phyloP scores from a whole-genome alignment of 192 early-diverging fungal species.

The Fimicolochytrium jonesii region DNA sequence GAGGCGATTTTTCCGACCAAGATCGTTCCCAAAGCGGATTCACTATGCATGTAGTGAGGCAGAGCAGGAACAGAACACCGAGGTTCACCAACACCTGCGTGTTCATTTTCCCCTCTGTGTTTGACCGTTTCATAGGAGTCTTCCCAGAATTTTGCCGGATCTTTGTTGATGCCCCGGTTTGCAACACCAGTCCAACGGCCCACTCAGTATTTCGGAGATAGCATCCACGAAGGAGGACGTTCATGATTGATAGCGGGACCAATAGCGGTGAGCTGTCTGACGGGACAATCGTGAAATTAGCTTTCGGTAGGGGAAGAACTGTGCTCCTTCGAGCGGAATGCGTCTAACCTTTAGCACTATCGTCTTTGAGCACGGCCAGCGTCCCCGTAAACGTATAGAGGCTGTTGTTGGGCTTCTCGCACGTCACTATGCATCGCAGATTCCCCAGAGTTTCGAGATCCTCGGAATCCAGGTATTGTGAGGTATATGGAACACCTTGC shows the following conservation, averaged over 20 bases:
- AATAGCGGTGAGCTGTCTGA: not conserved
- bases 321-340: too few species aligned
- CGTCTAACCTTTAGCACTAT: not conserved
- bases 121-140: slow-evolving; percentile 85
- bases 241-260: slow-evolving; percentile 73
- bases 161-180: slow-evolving; percentile 87
- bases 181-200: slow-evolving; percentile 77
- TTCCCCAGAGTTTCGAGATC: slow-evolving; percentile 50
- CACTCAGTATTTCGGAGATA: slow-evolving; percentile 87
- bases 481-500: slow-evolving; percentile 60
- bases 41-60: slow-evolving; percentile 29
- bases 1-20: not conserved
- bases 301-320: too few species aligned
- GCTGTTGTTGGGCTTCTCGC: slow-evolving; percentile 82
- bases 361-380: slow-evolving; percentile 13
- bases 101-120: slow-evolving; percentile 85
- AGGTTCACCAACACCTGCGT: slow-evolving; percentile 65
- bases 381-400: slow-evolving; percentile 86
- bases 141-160: slow-evolving; percentile 88
- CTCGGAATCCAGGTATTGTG: slow-evolving; percentile 46
- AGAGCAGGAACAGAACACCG: slow-evolving; percentile 66
- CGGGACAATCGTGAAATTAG: too few species aligned
- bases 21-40: slow-evolving; percentile 33
- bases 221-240: slow-evolving; percentile 84
- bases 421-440: slow-evolving; percentile 67